Percentiles rank a stretch among this genome's conserved stretches.
These are phyloP conservation scores for Penicillium oxalicum DNA, from an alignment of 2,329 filamentous ascomycete genomes.

Conservation along the genomic window DNA sequence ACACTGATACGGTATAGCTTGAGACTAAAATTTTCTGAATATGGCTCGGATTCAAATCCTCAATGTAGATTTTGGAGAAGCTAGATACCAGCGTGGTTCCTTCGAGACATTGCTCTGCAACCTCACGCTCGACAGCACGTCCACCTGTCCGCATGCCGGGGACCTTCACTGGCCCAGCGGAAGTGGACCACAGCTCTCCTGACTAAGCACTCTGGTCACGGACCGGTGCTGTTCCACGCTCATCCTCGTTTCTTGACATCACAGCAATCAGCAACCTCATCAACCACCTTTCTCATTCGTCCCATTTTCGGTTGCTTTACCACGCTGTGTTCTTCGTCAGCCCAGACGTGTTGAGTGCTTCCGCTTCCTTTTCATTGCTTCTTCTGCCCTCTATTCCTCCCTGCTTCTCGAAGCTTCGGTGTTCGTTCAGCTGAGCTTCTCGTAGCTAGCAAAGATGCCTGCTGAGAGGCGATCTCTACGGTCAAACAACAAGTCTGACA, in stretches of 20 bases:
- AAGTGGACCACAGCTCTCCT: constrained; percentile 22
- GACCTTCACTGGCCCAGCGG: no score
- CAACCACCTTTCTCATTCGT: constrained; percentile 14
- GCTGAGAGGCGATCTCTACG: constrained; percentile 43
- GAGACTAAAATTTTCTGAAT: no score
- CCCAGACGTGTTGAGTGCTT: constrained; percentile 7
- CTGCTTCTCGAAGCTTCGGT: constrained; percentile 28
- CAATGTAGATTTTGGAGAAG: no score
- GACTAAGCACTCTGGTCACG: constrained; percentile 27
- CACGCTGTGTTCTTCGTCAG: constrained; percentile 4
- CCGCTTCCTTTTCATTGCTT: constrained; percentile 13
- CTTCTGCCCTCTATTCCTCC: constrained; percentile 13
- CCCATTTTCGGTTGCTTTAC: constrained; percentile 12
- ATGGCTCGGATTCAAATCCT: no score
- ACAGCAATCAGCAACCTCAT: constrained; percentile 31
- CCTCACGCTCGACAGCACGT: no score
- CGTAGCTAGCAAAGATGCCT: constrained; percentile 39
- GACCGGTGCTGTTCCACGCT: constrained; percentile 24
- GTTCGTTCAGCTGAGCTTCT: constrained; percentile 28
- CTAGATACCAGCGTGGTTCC: no score
- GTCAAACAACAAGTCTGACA: constrained; percentile 44
- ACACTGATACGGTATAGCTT: not conserved
- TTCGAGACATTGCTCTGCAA: no score
- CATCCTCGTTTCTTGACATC: constrained; percentile 36
- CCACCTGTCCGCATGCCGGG: no score